phyloP scores from a whole-genome alignment of 169 alveolate species.

The Babesia ovis region DNA sequence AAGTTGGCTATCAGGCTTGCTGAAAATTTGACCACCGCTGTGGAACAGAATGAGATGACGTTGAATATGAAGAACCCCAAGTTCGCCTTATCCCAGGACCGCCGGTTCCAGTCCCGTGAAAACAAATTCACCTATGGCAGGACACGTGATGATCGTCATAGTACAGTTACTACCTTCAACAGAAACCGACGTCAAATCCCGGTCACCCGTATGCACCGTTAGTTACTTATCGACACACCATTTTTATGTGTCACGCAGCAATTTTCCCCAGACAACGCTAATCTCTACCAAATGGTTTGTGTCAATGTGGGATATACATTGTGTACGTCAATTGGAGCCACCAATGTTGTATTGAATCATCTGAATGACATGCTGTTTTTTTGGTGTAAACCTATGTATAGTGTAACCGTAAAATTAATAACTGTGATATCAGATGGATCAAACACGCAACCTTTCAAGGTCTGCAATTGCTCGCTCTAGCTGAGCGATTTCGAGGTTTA shows the following conservation, averaged over 20 bases:
- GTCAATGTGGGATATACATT: too few species aligned
- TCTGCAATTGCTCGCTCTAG: conserved; percentile 63
- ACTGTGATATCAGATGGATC: background rate
- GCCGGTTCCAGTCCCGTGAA: conserved; percentile 68
- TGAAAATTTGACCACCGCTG: conserved; percentile 81
- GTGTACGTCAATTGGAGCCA: too few species aligned
- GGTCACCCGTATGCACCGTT: conserved; percentile 16
- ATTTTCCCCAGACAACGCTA: too few species aligned
- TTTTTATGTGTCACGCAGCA: too few species aligned
- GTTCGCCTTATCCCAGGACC: conserved; percentile 72
- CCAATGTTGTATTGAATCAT: too few species aligned
- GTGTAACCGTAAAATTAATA: too few species aligned
- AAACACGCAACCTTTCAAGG: conserved; percentile 42
- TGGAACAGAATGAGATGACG: conserved; percentile 85
- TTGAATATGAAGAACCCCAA: conserved; percentile 86
- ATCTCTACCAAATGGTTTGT: too few species aligned
- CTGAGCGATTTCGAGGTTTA: conserved; percentile 43
- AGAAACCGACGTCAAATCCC: conserved; percentile 52
- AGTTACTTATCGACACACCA: background rate
- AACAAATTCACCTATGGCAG: conserved; percentile 49
- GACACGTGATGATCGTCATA: conserved; percentile 60
- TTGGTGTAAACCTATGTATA: too few species aligned
- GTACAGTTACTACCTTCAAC: conserved; percentile 49
- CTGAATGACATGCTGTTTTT: too few species aligned
- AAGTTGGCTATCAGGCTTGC: conserved; percentile 81